Percentiles rank a stretch among this genome's conserved stretches.
phyloP scores from a whole-genome alignment of 495 filamentous ascomycete species.

The Physcia stellaris region DNA sequence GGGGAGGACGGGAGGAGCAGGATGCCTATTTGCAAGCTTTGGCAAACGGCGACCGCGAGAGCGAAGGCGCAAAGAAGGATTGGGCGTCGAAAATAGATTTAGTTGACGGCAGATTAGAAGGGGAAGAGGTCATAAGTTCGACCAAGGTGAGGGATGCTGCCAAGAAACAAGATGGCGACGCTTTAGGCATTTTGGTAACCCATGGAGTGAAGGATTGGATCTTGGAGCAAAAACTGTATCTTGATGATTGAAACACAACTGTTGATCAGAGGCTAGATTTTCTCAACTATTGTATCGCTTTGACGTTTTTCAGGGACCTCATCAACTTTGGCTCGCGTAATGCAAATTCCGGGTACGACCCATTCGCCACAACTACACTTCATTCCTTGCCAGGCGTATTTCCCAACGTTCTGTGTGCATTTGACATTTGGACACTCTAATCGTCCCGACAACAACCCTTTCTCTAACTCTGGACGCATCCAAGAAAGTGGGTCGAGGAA shows the following conservation, averaged over 20 bases:
- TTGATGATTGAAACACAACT: too few species aligned
- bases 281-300: too few species aligned
- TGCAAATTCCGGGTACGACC: constrained; percentile 80
- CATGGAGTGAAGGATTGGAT: constrained; percentile 47
- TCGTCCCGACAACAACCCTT: constrained; percentile 65
- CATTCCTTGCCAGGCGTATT: constrained; percentile 93
- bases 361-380: constrained; percentile 83
- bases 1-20: constrained; percentile 50
- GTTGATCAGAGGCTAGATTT: too few species aligned
- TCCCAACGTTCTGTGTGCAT: constrained; percentile 69
- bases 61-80: constrained; percentile 42
- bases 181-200: constrained; percentile 49
- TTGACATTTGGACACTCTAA: constrained; percentile 66
- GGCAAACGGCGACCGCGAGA: constrained; percentile 33
- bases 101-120: constrained; percentile 43
- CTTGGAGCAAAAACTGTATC: constrained; percentile 25
- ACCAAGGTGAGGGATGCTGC: constrained; percentile 62
- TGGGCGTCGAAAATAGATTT: constrained; percentile 64
- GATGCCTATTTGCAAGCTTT: constrained; percentile 40
- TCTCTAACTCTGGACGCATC: constrained; percentile 75
- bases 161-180: constrained; percentile 33
- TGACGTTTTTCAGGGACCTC: too few species aligned
- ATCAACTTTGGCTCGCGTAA: constrained; percentile 72
- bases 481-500: constrained; percentile 85
- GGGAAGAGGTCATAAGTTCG: constrained; percentile 54